A percentile compares a stretch with the other conserved stretches of the same genome.
phyloP scores from a whole-genome alignment of 1,139 yeast genomes.

The Debaryomyces subglobosus region DNA sequence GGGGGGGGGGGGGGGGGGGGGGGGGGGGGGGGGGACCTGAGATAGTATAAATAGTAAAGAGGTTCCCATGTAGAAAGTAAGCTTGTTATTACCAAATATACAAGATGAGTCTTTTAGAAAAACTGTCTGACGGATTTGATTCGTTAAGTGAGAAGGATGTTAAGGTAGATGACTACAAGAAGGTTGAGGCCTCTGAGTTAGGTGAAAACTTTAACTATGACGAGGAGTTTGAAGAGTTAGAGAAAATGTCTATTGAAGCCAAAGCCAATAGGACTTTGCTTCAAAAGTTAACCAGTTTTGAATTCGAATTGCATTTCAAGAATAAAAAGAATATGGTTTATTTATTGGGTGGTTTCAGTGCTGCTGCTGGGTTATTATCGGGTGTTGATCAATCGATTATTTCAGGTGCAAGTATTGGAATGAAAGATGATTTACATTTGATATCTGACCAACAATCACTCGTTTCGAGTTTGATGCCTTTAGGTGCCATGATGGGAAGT shows the following conservation, averaged over 20 bases:
- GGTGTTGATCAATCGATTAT: slow-evolving; percentile 62
- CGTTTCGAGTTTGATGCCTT: slow-evolving; percentile 59
- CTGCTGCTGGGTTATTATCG: slow-evolving; percentile 61
- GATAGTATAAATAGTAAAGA: background rate
- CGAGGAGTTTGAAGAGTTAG: slow-evolving; percentile 29
- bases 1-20: no score
- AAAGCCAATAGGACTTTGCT: slow-evolving; percentile 22
- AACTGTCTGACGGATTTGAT: slow-evolving; percentile 11
- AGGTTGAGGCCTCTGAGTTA: slow-evolving; percentile 12
- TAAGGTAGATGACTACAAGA: slow-evolving; percentile 3
- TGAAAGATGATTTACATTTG: slow-evolving; percentile 41
- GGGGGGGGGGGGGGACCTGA: background rate
- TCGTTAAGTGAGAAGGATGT: slow-evolving; percentile 11
- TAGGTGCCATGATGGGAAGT: slow-evolving; percentile 60
- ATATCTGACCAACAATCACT: slow-evolving; percentile 42
- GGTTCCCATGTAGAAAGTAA: background rate
- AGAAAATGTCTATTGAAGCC: slow-evolving; percentile 21
- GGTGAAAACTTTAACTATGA: slow-evolving; percentile 27
- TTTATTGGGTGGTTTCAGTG: slow-evolving; percentile 53
- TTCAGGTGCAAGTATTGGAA: slow-evolving; percentile 58
- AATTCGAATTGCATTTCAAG: slow-evolving; percentile 37
- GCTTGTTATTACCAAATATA: background rate
- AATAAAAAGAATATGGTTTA: slow-evolving; percentile 49
- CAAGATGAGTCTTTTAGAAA: slow-evolving; percentile 15
- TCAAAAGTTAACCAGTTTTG: slow-evolving; percentile 25